These are phyloP conservation scores for Euphorbia lathyris DNA, from an alignment of 345 rosid species.

Conservation along the genomic window DNA sequence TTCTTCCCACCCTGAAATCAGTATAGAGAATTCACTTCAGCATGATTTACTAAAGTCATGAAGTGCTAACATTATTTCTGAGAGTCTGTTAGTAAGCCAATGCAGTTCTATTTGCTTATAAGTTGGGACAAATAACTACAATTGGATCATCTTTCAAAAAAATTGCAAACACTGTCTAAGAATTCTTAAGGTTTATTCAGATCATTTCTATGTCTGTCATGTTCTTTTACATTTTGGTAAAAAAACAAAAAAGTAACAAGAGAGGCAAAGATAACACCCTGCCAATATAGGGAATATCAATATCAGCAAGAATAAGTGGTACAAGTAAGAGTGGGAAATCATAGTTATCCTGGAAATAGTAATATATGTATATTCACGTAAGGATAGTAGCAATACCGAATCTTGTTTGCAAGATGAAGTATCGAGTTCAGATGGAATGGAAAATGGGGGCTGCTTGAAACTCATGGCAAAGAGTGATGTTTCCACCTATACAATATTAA, in stretches of 20 bases:
- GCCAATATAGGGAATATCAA: not conserved
- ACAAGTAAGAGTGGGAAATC: not conserved
- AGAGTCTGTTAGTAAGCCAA: not conserved
- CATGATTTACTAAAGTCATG: not conserved
- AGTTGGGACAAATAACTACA: not conserved
- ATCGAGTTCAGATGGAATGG: slow-evolving; percentile 65
- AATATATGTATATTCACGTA: slow-evolving; percentile 5
- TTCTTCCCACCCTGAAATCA: slow-evolving; percentile 56
- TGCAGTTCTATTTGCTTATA: not conserved
- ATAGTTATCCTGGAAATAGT: slow-evolving; percentile 1
- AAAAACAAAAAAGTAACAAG: not conserved
- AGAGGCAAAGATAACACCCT: not conserved
- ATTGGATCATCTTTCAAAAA: not conserved
- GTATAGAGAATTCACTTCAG: not conserved
- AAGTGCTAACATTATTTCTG: not conserved
- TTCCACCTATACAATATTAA: slow-evolving; percentile 60
- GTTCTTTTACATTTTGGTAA: not conserved
- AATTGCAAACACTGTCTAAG: not conserved
- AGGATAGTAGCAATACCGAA: slow-evolving; percentile 40
- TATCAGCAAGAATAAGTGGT: not conserved
- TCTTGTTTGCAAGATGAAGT: slow-evolving; percentile 53
- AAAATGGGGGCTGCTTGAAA: slow-evolving; percentile 53
- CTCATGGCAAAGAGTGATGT: slow-evolving; percentile 89
- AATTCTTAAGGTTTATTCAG: not conserved
- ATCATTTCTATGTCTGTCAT: not conserved